These are phyloP conservation scores for Leishmania braziliensis DNA, from an alignment of 208 protist species.

Conservation along the genomic window DNA sequence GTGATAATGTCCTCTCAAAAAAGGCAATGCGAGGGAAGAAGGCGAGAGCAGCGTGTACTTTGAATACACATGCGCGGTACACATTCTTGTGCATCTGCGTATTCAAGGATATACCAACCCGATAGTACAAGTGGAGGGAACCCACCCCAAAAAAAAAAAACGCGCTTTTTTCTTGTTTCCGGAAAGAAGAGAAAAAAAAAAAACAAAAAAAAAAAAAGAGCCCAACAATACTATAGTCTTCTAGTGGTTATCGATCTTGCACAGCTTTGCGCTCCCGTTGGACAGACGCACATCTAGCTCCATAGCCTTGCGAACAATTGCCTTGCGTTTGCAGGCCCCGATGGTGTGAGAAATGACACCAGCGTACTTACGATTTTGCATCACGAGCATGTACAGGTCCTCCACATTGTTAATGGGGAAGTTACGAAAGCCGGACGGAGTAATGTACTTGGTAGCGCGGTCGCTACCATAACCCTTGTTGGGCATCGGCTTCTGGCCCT, in stretches of 20 bases:
- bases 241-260: slow-evolving; percentile 36
- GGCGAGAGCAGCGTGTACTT: too few relatives aligned
- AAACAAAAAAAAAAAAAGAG: background rate
- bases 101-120: background rate
- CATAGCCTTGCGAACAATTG: slow-evolving; percentile 97
- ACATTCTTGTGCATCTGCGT: background rate
- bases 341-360: slow-evolving; percentile 97
- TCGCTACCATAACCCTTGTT: slow-evolving; percentile 99
- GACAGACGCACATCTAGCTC: slow-evolving; percentile 98
- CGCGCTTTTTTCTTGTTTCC: slow-evolving; percentile 1
- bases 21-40: too few relatives aligned
- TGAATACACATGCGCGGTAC: background rate
- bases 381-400: slow-evolving; percentile 99
- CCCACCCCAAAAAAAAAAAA: background rate
- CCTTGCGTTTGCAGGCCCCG: slow-evolving; percentile 93
- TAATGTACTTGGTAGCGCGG: slow-evolving; percentile 96
- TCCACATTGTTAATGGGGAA: slow-evolving; percentile 95
- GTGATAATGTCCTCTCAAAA: background rate
- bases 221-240: too few relatives aligned
- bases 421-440: slow-evolving; percentile 97
- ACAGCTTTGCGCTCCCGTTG: slow-evolving; percentile 96
- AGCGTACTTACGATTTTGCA: slow-evolving; percentile 99
- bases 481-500: slow-evolving; percentile 96
- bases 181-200: slow-evolving; percentile 12
- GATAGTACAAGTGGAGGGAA: background rate